Percentiles rank a stretch among this genome's conserved stretches.
Conservation (phyloP, 768 basidiomycete species). For the Psilocybe tampanensis region DNA sequence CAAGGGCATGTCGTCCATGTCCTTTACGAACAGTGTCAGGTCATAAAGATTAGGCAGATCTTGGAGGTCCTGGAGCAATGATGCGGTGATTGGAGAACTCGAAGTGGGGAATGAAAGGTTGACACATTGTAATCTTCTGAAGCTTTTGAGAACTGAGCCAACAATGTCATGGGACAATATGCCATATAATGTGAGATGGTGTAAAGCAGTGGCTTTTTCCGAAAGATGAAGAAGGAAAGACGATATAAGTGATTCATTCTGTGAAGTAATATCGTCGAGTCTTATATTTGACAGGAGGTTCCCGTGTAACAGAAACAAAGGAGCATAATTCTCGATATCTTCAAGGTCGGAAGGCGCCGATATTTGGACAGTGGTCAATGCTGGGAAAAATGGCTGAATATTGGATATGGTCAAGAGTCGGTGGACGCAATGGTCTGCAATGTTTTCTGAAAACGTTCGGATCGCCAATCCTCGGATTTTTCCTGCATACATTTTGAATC, state of each 20-base stretch:
- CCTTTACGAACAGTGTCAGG: background rate
- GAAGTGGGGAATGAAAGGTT: background rate
- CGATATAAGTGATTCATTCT: background rate
- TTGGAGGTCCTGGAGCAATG: background rate
- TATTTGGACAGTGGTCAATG: slow-evolving; percentile 1
- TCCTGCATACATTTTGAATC: slow-evolving; percentile 1
- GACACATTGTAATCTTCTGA: background rate
- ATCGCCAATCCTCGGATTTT: slow-evolving; percentile 10
- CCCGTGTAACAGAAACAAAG: background rate
- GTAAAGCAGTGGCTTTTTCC: no score
- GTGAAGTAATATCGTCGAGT: background rate
- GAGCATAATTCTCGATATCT: background rate
- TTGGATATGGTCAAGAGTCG: background rate
- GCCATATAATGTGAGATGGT: no score
- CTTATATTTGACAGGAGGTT: slow-evolving; percentile 5
- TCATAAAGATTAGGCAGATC: background rate
- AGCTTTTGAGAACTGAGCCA: background rate
- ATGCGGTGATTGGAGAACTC: background rate
- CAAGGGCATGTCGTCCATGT: background rate
- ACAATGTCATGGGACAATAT: no score
- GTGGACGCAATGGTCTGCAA: slow-evolving; percentile 2
- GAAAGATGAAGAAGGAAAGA: no score
- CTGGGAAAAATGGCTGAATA: slow-evolving; percentile 13
- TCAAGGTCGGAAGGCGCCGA: no score
- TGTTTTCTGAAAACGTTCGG: background rate